phyloP scores from a whole-genome alignment of 2,329 filamentous ascomycete genomes.

The Ceratocystis harringtonii region DNA sequence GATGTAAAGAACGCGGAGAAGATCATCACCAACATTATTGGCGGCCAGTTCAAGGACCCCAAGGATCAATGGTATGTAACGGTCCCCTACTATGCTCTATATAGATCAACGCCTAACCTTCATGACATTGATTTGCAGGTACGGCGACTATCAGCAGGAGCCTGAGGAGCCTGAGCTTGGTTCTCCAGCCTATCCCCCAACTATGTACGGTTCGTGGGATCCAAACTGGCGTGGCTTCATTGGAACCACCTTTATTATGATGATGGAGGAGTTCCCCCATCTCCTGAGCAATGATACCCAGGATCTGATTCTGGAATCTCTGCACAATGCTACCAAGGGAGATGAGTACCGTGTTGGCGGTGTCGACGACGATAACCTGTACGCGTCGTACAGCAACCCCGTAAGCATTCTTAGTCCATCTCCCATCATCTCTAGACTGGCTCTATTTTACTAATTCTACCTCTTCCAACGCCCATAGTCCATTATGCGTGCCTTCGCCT shows the following conservation, averaged over 20 bases:
- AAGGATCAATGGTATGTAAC: conserved; percentile 34
- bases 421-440: not conserved
- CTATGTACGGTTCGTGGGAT: conserved; percentile 44
- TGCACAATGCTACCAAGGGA: conserved; percentile 41
- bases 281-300: conserved; percentile 28
- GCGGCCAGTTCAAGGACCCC: conserved; percentile 36
- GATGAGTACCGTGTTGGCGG: conserved; percentile 48
- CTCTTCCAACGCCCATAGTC: conserved; percentile 19
- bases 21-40: conserved; percentile 40
- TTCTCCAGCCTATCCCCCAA: conserved; percentile 32
- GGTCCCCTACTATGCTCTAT: not conserved
- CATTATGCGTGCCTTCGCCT: conserved; percentile 48
- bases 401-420: conserved; percentile 20
- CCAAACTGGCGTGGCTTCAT: conserved; percentile 52
- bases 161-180: conserved; percentile 45
- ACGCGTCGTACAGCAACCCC: conserved; percentile 46
- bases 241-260: conserved; percentile 42
- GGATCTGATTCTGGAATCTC: conserved; percentile 34
- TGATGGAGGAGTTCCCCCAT: conserved; percentile 41
- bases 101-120: conserved; percentile 22
- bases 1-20: conserved; percentile 37
- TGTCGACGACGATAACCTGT: conserved; percentile 45
- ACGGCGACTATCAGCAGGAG: conserved; percentile 37
- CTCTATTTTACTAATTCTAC: conserved; percentile 17
- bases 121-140: conserved; percentile 20